phyloP scores from a whole-genome alignment of 352 stramenopile species.

The Phytophthora multivora region DNA sequence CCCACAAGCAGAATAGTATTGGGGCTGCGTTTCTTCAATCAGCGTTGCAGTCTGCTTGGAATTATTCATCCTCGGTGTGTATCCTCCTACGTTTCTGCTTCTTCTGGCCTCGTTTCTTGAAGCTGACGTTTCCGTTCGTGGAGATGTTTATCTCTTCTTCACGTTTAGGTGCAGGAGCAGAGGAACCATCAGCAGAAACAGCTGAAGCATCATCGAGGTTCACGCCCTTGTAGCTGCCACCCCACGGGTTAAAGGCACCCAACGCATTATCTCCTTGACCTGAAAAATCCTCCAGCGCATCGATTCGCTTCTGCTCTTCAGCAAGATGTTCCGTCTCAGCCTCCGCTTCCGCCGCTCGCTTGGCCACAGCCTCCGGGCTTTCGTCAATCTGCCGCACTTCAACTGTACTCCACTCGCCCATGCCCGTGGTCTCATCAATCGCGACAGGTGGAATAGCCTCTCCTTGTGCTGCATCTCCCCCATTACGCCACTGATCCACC shows the following conservation, averaged over 20 bases:
- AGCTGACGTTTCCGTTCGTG: conserved; percentile 58
- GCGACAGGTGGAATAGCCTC: conserved; percentile 15
- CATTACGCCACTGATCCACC: conserved; percentile 49
- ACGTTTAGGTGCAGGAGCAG: conserved; percentile 22
- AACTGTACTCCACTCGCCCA: conserved; percentile 85
- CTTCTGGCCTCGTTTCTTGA: conserved; percentile 76
- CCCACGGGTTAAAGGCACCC: conserved; percentile 83
- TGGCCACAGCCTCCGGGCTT: conserved; percentile 62
- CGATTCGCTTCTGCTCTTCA: conserved; percentile 57
- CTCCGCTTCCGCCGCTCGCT: conserved; percentile 53
- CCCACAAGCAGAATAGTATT: conserved; percentile 24
- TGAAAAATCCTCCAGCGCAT: conserved; percentile 72
- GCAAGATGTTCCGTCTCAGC: conserved; percentile 37
- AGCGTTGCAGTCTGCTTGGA: conserved; percentile 7
- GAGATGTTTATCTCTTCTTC: conserved; percentile 64
- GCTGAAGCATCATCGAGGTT: conserved; percentile 50
- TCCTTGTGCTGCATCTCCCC: conserved; percentile 22
- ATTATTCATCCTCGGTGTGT: conserved; percentile 57
- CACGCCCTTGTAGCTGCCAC: conserved; percentile 84
- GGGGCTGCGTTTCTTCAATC: not conserved
- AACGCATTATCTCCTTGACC: conserved; percentile 75
- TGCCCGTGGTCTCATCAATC: conserved; percentile 77
- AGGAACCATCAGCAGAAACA: not conserved
- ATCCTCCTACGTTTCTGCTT: conserved; percentile 73
- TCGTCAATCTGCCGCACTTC: conserved; percentile 78